Base-by-base conservation (phyloP, 345 rosid genomes). In the Hibiscus mutabilis region DNA sequence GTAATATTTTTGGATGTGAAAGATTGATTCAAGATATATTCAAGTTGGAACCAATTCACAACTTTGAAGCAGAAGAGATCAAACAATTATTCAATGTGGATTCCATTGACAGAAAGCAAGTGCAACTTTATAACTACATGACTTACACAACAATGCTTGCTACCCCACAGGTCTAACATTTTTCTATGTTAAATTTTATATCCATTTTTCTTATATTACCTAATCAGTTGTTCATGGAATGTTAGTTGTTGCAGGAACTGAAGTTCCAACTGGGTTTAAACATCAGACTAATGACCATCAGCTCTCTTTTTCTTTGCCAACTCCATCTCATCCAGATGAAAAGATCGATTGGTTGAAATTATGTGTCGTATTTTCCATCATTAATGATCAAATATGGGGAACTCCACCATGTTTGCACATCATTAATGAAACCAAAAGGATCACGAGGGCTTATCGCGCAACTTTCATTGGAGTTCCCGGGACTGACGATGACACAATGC, bases 181-280 rank as follows among this genome's bases (percentile, higher is more conserved):
- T 10, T 13, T 27, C 3, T 14, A n/a, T n/a, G n/a, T n/a, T n/a
- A n/a, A n/a, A n/a, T n/a, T n/a, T n/a, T n/a, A n/a, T n/a, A 24
- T 24, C n/a, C 2, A 0, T 15, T 47, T 29, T 70, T 46, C 6
- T 15, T 44, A 11, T 19, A 9, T 8, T 63, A 18, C 46, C 9
- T 27, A 14, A 4, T 9, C 29, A 79, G 78, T 66, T 71, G 31
- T 33, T 75, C 14, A 33, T 29, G 13, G 78, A 79, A 68, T 60
- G 67, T 25, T 57, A 11, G 75, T 74, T 46, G 64, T 22, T 42
- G 62, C 73, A 2, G 82, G 76, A 13, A 67, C 25, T 58, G 19
- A 25, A 13, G 11, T 79, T 52, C 78, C 78, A 60, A 18, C 37
- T 1, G 33, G 66, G 44, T 61, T 31, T 37, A 13, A 62, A 25